phyloP scores from a whole-genome alignment of 73 alveolate species.

The Effrenium voratum region DNA sequence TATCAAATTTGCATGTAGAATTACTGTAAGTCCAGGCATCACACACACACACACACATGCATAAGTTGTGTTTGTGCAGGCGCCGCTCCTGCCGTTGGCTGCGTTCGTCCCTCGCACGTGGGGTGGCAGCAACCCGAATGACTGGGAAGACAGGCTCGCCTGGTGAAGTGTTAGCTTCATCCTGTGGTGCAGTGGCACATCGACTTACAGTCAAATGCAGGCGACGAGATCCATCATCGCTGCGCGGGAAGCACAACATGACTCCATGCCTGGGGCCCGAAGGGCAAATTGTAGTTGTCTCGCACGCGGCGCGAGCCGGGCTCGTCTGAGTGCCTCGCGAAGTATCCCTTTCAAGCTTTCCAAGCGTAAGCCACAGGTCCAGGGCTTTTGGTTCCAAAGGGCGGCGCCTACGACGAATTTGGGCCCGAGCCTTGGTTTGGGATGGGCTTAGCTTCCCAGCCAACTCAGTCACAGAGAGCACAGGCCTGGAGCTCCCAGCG shows the following conservation, averaged over 20 bases:
- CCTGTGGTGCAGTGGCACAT: too few species aligned
- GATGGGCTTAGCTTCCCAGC: too few species aligned
- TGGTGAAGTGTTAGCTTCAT: too few species aligned
- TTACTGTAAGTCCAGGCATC: not conserved
- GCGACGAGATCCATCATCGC: slow-evolving; percentile 43
- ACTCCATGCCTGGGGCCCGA: slow-evolving; percentile 44
- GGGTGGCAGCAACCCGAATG: slow-evolving; percentile 65
- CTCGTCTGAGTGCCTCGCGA: too few species aligned
- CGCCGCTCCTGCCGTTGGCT: slow-evolving; percentile 55
- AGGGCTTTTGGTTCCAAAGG: slow-evolving; percentile 32
- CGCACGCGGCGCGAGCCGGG: too few species aligned
- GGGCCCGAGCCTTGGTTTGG: slow-evolving; percentile 14
- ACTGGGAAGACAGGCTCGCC: slow-evolving; percentile 67
- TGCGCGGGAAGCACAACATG: slow-evolving; percentile 66
- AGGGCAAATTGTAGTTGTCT: too few species aligned
- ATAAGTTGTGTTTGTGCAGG: not conserved
- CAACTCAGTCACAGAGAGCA: too few species aligned
- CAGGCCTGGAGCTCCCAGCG: slow-evolving; percentile 56
- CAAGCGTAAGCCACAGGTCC: not conserved
- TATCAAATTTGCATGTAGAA: not conserved
- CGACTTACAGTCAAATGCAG: not conserved
- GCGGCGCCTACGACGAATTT: slow-evolving; percentile 12
- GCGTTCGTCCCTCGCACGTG: slow-evolving; percentile 64
- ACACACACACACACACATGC: not conserved
- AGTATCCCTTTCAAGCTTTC: too few species aligned